phyloP scores from a whole-genome alignment of 192 early-diverging fungal genomes.

The Podila horticola region DNA sequence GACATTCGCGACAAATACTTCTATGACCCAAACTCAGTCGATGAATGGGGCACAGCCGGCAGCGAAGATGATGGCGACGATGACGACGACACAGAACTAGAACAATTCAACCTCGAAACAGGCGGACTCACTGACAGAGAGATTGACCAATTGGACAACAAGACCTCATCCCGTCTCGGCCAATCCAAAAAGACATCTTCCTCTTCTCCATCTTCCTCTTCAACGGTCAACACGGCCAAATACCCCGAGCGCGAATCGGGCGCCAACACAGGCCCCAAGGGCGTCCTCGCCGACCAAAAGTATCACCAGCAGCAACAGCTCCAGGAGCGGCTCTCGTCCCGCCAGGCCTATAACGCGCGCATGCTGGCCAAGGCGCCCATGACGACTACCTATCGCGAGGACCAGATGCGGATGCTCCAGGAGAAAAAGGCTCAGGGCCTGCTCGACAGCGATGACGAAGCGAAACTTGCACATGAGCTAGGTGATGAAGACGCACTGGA shows the following conservation, averaged over 20 bases:
- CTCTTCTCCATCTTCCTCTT: background rate
- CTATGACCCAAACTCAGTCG: slow-evolving; percentile 13
- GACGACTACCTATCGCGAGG: slow-evolving; percentile 60
- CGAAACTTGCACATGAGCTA: background rate
- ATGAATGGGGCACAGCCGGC: slow-evolving; percentile 24
- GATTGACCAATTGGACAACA: slow-evolving; percentile 31
- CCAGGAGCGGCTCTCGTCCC: slow-evolving; percentile 29
- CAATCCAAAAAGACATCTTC: no score
- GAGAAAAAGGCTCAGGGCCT: slow-evolving; percentile 24
- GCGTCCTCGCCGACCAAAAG: slow-evolving; percentile 63
- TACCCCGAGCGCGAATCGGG: slow-evolving; percentile 45
- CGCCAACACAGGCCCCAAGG: slow-evolving; percentile 67
- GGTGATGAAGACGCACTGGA: slow-evolving; percentile 26
- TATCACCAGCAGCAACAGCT: slow-evolving; percentile 53
- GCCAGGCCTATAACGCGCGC: slow-evolving; percentile 53
- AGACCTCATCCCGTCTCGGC: slow-evolving; percentile 29
- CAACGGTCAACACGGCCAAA: slow-evolving; percentile 3
- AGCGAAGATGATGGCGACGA: slow-evolving; percentile 18
- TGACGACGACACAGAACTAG: slow-evolving; percentile 1
- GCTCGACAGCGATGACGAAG: slow-evolving; percentile 23
- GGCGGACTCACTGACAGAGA: slow-evolving; percentile 30
- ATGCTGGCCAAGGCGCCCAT: slow-evolving; percentile 57
- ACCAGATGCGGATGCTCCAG: slow-evolving; percentile 23
- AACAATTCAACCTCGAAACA: slow-evolving; percentile 30
- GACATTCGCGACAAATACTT: slow-evolving; percentile 17